Evolutionary conservation across 2,329 filamentous ascomycete species (phyloP).

Genomic region (Fonsecaea erecta): DNA sequence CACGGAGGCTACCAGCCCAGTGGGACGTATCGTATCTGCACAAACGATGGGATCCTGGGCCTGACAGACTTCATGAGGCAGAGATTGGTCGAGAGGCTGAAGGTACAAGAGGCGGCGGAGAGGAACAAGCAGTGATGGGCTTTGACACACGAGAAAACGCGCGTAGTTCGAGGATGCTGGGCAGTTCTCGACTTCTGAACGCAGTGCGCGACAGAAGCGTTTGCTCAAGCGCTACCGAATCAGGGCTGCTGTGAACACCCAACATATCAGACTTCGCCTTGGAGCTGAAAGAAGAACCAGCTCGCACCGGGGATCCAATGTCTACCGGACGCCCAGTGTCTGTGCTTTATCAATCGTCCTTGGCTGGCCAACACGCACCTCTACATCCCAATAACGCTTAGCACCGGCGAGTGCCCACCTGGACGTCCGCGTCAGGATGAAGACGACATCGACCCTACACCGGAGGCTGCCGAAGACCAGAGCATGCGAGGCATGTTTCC

Average conservation of each 20-base stretch:
- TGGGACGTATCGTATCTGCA: constrained; percentile 65
- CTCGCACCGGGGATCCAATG: background rate
- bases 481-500: background rate
- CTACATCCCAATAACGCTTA: background rate
- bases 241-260: background rate
- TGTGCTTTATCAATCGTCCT: background rate
- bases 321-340: background rate
- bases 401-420: background rate
- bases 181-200: background rate
- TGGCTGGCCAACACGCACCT: background rate
- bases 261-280: background rate
- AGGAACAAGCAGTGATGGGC: constrained; percentile 20
- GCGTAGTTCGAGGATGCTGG: no score
- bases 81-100: constrained; percentile 55
- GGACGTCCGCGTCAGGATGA: background rate
- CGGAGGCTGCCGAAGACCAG: background rate
- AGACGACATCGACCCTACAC: background rate
- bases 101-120: constrained; percentile 39
- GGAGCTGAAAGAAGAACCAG: background rate
- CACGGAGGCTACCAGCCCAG: constrained; percentile 64
- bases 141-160: no score
- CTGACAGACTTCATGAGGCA: constrained; percentile 55
- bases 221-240: background rate
- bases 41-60: constrained; percentile 62
- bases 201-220: background rate